phyloP scores from a whole-genome alignment of 768 basidiomycete genomes.

The Boletellus ananiceps region DNA sequence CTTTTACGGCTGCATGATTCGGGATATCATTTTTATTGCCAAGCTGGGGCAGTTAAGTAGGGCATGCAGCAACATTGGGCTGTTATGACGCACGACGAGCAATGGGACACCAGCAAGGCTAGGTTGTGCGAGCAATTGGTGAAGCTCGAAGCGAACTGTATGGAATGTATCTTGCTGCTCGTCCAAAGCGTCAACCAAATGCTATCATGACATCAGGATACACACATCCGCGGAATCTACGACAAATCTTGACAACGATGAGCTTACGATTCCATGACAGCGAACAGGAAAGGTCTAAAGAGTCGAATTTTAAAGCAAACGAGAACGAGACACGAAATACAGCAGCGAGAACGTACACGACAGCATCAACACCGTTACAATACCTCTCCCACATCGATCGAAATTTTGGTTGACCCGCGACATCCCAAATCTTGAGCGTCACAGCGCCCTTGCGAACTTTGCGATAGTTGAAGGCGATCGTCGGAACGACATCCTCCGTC shows the following conservation, averaged over 20 bases:
- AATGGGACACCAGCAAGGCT: conserved; percentile 69
- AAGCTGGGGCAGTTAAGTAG: conserved; percentile 40
- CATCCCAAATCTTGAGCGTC: conserved; percentile 92
- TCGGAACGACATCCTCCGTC: conserved; percentile 96
- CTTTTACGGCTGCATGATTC: conserved; percentile 72
- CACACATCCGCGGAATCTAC: conserved; percentile 86
- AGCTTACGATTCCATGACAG: conserved; percentile 9
- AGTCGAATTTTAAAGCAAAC: not conserved
- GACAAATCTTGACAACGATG: conserved; percentile 62
- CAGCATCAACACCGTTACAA: conserved; percentile 88
- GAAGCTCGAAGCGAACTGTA: conserved; percentile 78
- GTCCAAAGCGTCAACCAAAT: conserved; percentile 2
- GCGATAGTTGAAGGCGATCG: conserved; percentile 88
- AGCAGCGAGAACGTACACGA: conserved; percentile 56
- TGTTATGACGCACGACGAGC: conserved; percentile 59
- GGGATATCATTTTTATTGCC: conserved; percentile 93
- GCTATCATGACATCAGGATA: conserved; percentile 6
- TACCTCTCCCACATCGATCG: conserved; percentile 96
- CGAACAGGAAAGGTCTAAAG: not conserved
- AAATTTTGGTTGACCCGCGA: conserved; percentile 92
- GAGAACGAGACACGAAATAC: not conserved
- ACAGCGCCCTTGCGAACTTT: conserved; percentile 88
- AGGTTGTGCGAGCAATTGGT: conserved; percentile 67
- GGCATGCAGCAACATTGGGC: not conserved
- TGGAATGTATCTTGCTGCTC: conserved; percentile 74